Base-by-base conservation (phyloP, 805 yeast genomes). In the Barnettozyma siamensis region DNA sequence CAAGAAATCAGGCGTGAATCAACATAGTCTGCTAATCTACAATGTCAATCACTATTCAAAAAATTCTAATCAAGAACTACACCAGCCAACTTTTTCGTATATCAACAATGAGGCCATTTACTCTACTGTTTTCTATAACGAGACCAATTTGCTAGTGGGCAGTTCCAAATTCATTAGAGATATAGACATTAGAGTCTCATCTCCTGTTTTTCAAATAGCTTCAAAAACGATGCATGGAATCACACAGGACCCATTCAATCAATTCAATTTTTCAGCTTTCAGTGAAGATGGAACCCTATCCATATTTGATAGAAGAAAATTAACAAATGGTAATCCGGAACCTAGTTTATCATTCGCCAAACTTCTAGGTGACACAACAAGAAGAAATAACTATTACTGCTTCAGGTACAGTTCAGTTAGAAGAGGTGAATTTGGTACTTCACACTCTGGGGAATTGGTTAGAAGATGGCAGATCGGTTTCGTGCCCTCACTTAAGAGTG, bases 261-360 rank as follows among this genome's bases (percentile, higher is more conserved):
- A 71, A 11, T 72, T 76, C 59, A 70, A 75, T 46, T 86, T 89
- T 59, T 77, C 87, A 15, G 80, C 94, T 0, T 76, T 76, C 47
- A 77, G 86, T 38, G 96, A 88, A 51, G 91, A 85, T 54, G 95
- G 96, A 2, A 76, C 93, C 0, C 63, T 88, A 37, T 81, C 91
- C 0, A 69, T 89, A 7, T 89, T 89, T 86, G 95, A 85, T 58
- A 70, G 87, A 47, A 67, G 95, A 48, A 80, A 73, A 48, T 57
- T 85, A 35, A 59, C 69, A 0, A 52, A 60, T 18, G 49, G 27
- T 31, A 60, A 67, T 23, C 81, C 80, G 16, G 66, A 72, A 4
- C 88, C 89, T 0, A 57, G 77, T 11, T 57, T 83, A 28, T 70
- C 73, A 16, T 83, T 83, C 50, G 72, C 71, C 42, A 81, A 80